phyloP scores from a whole-genome alignment of 164 flowering plant species.

The Tinospora cordifolia region DNA sequence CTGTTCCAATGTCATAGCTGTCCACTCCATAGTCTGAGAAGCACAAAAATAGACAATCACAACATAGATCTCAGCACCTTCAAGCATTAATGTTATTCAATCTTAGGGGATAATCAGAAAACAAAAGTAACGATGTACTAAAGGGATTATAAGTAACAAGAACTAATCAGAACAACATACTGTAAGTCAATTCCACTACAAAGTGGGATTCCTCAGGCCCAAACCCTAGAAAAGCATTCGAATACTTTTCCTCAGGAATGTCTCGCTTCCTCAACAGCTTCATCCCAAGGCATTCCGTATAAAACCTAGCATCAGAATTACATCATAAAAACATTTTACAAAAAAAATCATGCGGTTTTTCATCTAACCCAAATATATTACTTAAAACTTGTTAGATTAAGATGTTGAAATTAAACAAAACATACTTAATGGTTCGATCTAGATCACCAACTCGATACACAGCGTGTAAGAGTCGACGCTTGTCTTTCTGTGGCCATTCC shows the following conservation, averaged over 20 bases:
- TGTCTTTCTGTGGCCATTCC: conserved; percentile 78
- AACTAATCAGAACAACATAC: conserved; percentile 36
- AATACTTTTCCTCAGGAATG: conserved; percentile 85
- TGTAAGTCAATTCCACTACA: conserved; percentile 86
- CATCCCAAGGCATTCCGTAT: conserved; percentile 91
- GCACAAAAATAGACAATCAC: not conserved
- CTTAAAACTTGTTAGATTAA: not conserved
- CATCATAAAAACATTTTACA: no score
- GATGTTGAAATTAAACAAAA: not conserved
- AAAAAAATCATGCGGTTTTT: not conserved
- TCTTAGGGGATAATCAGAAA: no score
- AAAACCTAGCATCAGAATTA: conserved; percentile 47
- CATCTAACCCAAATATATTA: not conserved
- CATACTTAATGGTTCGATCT: conserved; percentile 72
- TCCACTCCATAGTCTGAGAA: conserved; percentile 82
- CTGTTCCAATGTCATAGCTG: conserved; percentile 84
- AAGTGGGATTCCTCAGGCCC: conserved; percentile 83
- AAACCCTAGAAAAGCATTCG: conserved; percentile 95
- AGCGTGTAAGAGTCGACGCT: conserved; percentile 62
- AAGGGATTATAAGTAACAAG: not conserved
- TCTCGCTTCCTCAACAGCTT: conserved; percentile 82
- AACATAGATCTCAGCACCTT: no score
- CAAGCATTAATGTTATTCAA: no score
- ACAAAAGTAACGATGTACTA: not conserved
- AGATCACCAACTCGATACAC: conserved; percentile 90